These are phyloP conservation scores for Lathyrus aphaca DNA, from an alignment of 306 rosid species.

Conservation along the genomic window DNA sequence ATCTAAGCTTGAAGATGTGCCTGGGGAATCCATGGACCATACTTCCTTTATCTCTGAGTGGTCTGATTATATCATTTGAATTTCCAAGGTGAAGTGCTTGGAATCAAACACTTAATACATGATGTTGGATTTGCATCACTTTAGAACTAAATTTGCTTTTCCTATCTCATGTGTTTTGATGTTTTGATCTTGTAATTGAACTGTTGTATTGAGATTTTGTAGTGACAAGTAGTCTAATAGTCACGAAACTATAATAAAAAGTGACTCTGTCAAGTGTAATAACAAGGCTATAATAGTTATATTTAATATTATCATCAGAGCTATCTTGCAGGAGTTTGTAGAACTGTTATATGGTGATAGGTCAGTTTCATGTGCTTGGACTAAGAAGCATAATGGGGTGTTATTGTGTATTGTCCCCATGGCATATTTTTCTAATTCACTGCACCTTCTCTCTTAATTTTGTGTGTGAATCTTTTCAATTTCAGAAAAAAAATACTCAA, in stretches of 20 bases:
- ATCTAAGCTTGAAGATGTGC: constrained; percentile 72
- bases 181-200: constrained; percentile 9
- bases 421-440: no score
- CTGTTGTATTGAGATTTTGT: constrained; percentile 7
- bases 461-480: no score
- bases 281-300: constrained; percentile 20
- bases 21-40: constrained; percentile 96
- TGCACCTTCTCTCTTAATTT: no score
- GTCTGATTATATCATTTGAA: constrained; percentile 84
- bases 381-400: no score
- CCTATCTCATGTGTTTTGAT: constrained; percentile 9
- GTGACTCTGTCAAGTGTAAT: constrained; percentile 28
- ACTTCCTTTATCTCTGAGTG: constrained; percentile 92
- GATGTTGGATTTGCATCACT: constrained; percentile 15
- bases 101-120: neutral
- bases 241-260: constrained; percentile 2
- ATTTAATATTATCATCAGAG: neutral
- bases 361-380: no score
- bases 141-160: neutral
- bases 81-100: constrained; percentile 2
- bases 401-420: no score
- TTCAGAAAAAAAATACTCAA: no score
- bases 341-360: neutral
- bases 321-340: neutral
- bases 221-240: neutral